Evolutionary conservation across 2,329 filamentous ascomycete species (phyloP).

Genomic region (Ophioceras dolichostomum): DNA sequence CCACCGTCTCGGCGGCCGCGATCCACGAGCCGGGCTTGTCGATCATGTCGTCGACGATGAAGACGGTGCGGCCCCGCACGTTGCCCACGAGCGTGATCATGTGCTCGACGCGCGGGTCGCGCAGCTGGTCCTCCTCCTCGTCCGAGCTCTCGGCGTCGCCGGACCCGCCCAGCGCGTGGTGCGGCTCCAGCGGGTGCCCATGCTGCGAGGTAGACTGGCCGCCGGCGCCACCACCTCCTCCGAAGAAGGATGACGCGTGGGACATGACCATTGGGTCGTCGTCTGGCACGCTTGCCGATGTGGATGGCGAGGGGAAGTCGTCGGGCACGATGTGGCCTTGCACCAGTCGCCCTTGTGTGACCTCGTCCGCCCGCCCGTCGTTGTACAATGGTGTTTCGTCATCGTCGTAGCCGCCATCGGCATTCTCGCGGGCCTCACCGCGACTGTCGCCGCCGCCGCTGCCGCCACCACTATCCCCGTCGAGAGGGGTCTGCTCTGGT

Average conservation of each 20-base stretch:
- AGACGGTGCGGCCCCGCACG: slow-evolving; percentile 74
- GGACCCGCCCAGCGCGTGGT: slow-evolving; percentile 67
- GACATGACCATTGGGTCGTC: slow-evolving; percentile 76
- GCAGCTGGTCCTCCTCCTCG: slow-evolving; percentile 84
- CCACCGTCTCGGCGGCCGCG: slow-evolving; percentile 88
- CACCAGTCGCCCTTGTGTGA: slow-evolving; percentile 81
- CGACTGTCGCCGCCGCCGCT: not conserved
- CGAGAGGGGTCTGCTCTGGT: not conserved
- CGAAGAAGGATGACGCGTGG: slow-evolving; percentile 69
- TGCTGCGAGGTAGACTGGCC: no score
- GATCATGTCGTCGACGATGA: slow-evolving; percentile 98
- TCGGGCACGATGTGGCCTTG: slow-evolving; percentile 95
- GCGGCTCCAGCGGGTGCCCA: slow-evolving; percentile 51
- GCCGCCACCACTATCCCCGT: not conserved
- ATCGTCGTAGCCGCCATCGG: slow-evolving; percentile 10
- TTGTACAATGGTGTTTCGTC: slow-evolving; percentile 46
- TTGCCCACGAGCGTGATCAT: slow-evolving; percentile 97
- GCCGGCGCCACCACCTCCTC: no score
- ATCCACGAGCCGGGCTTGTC: slow-evolving; percentile 97
- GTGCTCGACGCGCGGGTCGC: slow-evolving; percentile 71
- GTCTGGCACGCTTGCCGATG: slow-evolving; percentile 53
- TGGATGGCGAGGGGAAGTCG: slow-evolving; percentile 69
- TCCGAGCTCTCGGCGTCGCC: slow-evolving; percentile 76
- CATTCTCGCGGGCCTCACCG: not conserved
- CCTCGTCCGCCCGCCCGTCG: slow-evolving; percentile 73